phyloP scores from a whole-genome alignment of 441 rosid species.

The Eruca vesicaria region DNA sequence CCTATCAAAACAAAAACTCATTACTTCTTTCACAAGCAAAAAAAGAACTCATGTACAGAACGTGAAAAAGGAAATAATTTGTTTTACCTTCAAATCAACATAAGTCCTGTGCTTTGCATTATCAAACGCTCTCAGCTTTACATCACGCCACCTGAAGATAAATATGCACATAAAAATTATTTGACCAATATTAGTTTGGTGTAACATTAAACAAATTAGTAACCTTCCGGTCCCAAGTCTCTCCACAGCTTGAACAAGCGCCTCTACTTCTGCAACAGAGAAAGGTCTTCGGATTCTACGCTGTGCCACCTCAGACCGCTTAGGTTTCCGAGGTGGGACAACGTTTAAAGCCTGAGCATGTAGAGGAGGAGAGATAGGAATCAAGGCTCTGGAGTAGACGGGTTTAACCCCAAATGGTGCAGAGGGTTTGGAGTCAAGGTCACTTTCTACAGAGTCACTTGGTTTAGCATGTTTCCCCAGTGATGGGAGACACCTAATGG shows the following conservation, averaged over 20 bases:
- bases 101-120: conserved; percentile 63
- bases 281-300: conserved; percentile 71
- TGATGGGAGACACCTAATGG: conserved; percentile 52
- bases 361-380: conserved; percentile 42
- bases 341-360: conserved; percentile 56
- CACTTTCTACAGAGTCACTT: conserved; percentile 61
- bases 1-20: conserved; percentile 37
- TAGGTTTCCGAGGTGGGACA: conserved; percentile 55
- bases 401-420: conserved; percentile 47
- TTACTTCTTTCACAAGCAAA: conserved; percentile 23
- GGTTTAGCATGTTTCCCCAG: conserved; percentile 38
- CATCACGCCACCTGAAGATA: conserved; percentile 66
- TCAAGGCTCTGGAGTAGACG: conserved; percentile 60
- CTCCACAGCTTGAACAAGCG: conserved; percentile 72
- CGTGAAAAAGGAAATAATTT: conserved; percentile 26
- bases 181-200: conserved; percentile 30
- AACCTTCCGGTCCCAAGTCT: conserved; percentile 80
- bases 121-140: conserved; percentile 59
- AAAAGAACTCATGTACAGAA: conserved; percentile 82
- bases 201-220: conserved; percentile 17
- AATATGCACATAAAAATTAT: not conserved
- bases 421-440: conserved; percentile 77
- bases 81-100: conserved; percentile 60
- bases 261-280: conserved; percentile 72
- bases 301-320: conserved; percentile 50